Base-by-base conservation (phyloP, 345 rosid species). In the Lepidium sativum region DNA sequence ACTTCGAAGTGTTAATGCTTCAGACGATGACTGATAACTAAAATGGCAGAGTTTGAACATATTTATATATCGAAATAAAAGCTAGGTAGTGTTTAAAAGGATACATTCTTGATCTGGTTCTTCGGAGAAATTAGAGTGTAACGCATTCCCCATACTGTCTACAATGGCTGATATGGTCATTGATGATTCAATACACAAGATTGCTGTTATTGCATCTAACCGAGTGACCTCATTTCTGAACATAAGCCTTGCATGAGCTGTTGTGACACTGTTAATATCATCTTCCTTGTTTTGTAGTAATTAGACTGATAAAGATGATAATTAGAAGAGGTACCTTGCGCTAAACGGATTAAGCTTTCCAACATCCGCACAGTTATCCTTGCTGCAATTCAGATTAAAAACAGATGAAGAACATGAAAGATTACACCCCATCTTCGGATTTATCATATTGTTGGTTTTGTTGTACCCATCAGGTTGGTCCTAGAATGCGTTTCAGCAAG, bases 191-290 rank as follows among this genome's bases (percentile, higher is more conserved):
- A 89, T 79, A 81, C 97, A 92, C 70, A 92, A 68, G 75, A 92
- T 83, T 71, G 97, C 96, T 58, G 96, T 82, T 69, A 92, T 81
- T 12, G 97, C 98, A 77, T 92, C 97, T 54, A 84, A 62, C 61
- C 77, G 80, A 0, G 83, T 89, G 9, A 89, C 98, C 76, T 92
- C 90, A 34, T 86, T 82, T 80, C 98, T 87, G 81, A 86, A 92
- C 98, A 92, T 86, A 60, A 92, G 84, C 76, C 95, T 84, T 45
- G 98, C 98, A 78, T 92, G 98, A 60, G 95, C 97, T 92, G 83
- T 69, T 27, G 68, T 55, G 15, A 58, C 50, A 63, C 48, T 17
- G 11, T 25, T 25, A 42, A 3, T 53, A 33, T 6, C 10, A 1
- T 10, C 34, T 34, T 16, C 10, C 35, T 38, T 16, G 14, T 60